Percentiles rank a stretch among this genome's conserved stretches.
Conservation (phyloP, 345 rosid species). For the Isatis tinctoria region DNA sequence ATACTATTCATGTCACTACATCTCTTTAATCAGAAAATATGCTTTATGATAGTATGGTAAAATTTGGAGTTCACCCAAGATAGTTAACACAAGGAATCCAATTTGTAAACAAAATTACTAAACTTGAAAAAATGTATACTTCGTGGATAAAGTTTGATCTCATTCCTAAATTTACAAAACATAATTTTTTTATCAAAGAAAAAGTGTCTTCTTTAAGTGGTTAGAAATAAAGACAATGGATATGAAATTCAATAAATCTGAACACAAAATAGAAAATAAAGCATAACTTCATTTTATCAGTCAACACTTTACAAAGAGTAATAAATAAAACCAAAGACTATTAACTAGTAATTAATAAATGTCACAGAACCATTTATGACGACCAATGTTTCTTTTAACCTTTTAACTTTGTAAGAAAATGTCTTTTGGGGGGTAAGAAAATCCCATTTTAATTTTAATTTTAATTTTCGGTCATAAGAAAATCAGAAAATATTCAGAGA, state of each 20-base stretch:
- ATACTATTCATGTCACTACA: neutral
- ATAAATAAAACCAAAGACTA: too few relatives aligned
- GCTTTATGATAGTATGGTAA: neutral
- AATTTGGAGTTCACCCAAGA: neutral
- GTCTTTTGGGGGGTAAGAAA: too few relatives aligned
- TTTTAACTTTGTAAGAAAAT: too few relatives aligned
- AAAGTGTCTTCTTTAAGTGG: too few relatives aligned
- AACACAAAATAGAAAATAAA: neutral
- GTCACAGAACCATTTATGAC: too few relatives aligned
- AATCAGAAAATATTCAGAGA: neutral
- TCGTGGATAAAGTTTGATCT: neutral
- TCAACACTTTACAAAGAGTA: too few relatives aligned
- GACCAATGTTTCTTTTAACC: too few relatives aligned
- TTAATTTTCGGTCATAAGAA: neutral
- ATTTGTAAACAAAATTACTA: too few relatives aligned
- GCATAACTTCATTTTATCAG: neutral
- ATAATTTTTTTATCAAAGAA: neutral
- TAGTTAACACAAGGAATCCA: neutral
- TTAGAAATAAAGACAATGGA: too few relatives aligned
- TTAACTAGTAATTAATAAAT: too few relatives aligned
- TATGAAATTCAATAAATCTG: neutral
- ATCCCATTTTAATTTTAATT: neutral
- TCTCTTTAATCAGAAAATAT: neutral
- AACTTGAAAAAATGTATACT: too few relatives aligned
- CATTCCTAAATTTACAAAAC: neutral